phyloP scores from a whole-genome alignment of 164 flowering plant species.

The Amborella trichopoda region DNA sequence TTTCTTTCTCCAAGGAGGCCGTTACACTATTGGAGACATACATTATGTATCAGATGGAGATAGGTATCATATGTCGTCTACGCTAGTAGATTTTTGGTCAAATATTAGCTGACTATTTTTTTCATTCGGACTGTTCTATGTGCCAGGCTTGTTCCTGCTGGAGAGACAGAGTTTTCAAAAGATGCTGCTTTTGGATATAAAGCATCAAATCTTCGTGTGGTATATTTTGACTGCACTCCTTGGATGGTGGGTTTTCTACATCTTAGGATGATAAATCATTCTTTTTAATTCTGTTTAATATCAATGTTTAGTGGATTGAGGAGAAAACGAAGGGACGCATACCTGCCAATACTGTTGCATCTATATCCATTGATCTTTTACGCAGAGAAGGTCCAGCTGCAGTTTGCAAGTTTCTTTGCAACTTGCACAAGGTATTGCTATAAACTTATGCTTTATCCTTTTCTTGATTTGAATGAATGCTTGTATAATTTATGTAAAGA shows the following conservation, averaged over 20 bases:
- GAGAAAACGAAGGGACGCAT: constrained; percentile 87
- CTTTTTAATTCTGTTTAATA: constrained; percentile 3
- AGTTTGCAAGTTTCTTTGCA: constrained; percentile 75
- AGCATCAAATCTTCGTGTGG: constrained; percentile 91
- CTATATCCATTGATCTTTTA: constrained; percentile 70
- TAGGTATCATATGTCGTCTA: constrained; percentile 42
- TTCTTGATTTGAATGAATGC: too few species aligned
- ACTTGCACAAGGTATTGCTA: constrained; percentile 77
- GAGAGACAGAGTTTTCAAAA: constrained; percentile 96
- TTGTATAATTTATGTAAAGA: too few species aligned
- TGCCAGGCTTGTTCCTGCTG: constrained; percentile 88
- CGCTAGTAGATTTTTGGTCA: too few species aligned
- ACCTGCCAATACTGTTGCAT: constrained; percentile 55
- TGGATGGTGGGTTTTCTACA: too few species aligned
- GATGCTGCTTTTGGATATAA: constrained; percentile 92
- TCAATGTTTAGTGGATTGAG: constrained; percentile 68
- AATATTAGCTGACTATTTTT: neutral
- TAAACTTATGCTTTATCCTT: too few species aligned
- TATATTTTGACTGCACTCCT: constrained; percentile 15
- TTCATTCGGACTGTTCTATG: constrained; percentile 8
- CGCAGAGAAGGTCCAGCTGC: constrained; percentile 86
- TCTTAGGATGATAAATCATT: too few species aligned
- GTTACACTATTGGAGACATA: constrained; percentile 76
- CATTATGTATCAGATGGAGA: constrained; percentile 92
- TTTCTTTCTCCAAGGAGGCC: constrained; percentile 97